phyloP scores from a whole-genome alignment of 176 grass and related monocot genomes.

The Bothriochloa decipiens region DNA sequence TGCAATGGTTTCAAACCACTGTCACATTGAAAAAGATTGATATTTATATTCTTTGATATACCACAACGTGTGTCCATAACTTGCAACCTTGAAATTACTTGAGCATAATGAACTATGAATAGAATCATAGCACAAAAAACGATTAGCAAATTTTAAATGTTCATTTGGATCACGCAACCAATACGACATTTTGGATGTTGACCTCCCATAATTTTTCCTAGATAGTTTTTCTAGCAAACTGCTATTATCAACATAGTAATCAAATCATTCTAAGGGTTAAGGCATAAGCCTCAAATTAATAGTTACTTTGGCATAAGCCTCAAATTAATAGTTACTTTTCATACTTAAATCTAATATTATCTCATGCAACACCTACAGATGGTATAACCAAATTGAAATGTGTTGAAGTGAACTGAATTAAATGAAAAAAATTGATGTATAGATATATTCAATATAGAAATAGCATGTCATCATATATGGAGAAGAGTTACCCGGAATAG shows the following conservation, averaged over 20 bases:
- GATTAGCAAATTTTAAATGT: background rate
- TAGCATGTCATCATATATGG: constrained; percentile 11
- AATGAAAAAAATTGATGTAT: background rate
- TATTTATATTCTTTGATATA: background rate
- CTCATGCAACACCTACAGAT: constrained; percentile 17
- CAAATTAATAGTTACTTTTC: constrained; percentile 9
- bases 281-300: no score
- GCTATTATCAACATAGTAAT: constrained; percentile 4
- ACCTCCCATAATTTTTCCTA: background rate
- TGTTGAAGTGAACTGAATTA: constrained; percentile 14
- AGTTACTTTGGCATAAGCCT: background rate
- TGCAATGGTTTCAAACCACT: background rate
- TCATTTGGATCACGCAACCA: background rate
- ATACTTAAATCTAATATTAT: constrained; percentile 17
- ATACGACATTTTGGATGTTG: constrained; percentile 9
- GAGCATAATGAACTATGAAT: background rate
- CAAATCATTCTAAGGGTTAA: background rate
- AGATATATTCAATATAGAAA: constrained; percentile 21
- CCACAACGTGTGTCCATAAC: background rate
- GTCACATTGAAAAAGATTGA: background rate
- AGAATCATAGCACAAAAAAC: background rate
- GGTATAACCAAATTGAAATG: constrained; percentile 4
- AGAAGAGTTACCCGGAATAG: constrained; percentile 80
- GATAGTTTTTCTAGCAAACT: constrained; percentile 21
- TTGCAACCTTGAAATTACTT: background rate